These are phyloP conservation scores for Hordeum marinum DNA, from an alignment of 176 grass and related monocot species.

Conservation along the genomic window DNA sequence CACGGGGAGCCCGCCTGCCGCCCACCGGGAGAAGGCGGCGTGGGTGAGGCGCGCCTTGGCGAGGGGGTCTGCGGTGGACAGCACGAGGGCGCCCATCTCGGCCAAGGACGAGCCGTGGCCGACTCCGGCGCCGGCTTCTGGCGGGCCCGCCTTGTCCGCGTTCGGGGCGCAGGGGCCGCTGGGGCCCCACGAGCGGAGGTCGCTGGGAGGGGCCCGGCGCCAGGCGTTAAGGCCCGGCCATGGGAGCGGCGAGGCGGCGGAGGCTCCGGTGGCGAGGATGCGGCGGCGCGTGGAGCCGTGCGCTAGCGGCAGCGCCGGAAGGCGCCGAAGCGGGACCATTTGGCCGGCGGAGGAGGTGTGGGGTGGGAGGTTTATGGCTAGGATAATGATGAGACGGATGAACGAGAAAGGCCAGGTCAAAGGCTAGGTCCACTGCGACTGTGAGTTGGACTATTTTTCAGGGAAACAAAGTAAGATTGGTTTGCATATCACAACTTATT, in stretches of 20 bases:
- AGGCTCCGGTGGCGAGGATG: background rate
- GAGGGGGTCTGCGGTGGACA: conserved; percentile 69
- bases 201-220: conserved; percentile 48
- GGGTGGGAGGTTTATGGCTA: background rate
- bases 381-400: background rate
- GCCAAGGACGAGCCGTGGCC: conserved; percentile 37
- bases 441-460: background rate
- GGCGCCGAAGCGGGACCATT: conserved; percentile 29
- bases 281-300: background rate
- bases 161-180: conserved; percentile 43
- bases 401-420: background rate
- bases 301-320: background rate
- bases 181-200: conserved; percentile 67
- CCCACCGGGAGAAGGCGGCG: conserved; percentile 68
- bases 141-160: background rate
- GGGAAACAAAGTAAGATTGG: background rate
- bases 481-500: background rate
- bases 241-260: conserved; percentile 37
- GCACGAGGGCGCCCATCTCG: conserved; percentile 61
- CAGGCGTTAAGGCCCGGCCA: conserved; percentile 71
- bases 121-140: background rate
- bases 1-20: conserved; percentile 30
- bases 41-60: conserved; percentile 69
- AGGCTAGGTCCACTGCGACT: background rate
- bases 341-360: background rate